These are phyloP conservation scores for Camelina hispida DNA, from an alignment of 345 rosid species.

Conservation along the genomic window DNA sequence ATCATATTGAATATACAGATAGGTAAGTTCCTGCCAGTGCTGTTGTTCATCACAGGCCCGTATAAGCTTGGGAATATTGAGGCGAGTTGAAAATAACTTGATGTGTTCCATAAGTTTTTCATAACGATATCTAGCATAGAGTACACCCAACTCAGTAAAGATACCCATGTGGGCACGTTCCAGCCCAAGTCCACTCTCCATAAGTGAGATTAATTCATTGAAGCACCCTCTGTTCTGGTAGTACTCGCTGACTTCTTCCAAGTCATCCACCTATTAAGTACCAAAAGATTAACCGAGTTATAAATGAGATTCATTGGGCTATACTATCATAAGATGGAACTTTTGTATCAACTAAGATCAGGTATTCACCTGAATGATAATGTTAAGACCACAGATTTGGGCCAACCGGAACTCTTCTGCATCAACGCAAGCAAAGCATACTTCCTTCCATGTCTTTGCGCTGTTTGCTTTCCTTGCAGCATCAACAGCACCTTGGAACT, in stretches of 20 bases:
- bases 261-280: constrained; percentile 79
- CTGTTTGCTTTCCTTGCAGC: constrained; percentile 99
- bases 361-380: constrained; percentile 76
- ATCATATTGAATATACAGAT: constrained; percentile 85
- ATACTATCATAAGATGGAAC: background rate
- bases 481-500: constrained; percentile 98
- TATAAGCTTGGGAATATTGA: constrained; percentile 95
- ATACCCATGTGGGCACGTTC: constrained; percentile 99
- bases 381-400: constrained; percentile 95
- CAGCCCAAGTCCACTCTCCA: constrained; percentile 98
- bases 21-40: constrained; percentile 96
- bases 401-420: constrained; percentile 98
- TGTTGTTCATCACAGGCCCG: constrained; percentile 99
- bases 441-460: constrained; percentile 99
- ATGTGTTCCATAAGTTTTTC: constrained; percentile 99
- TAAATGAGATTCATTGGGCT: constrained; percentile 20
- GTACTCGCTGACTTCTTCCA: constrained; percentile 95
- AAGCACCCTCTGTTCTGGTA: constrained; percentile 98
- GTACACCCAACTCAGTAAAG: constrained; percentile 96
- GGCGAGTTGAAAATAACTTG: constrained; percentile 95
- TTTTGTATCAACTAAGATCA: background rate
- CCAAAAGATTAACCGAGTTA: constrained; percentile 28
- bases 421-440: constrained; percentile 98
- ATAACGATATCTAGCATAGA: constrained; percentile 93
- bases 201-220: constrained; percentile 93